A percentile compares a stretch with the other conserved stretches of the same genome.
phyloP scores from a whole-genome alignment of 176 grass and related monocot genomes.

The Oryza nivara region DNA sequence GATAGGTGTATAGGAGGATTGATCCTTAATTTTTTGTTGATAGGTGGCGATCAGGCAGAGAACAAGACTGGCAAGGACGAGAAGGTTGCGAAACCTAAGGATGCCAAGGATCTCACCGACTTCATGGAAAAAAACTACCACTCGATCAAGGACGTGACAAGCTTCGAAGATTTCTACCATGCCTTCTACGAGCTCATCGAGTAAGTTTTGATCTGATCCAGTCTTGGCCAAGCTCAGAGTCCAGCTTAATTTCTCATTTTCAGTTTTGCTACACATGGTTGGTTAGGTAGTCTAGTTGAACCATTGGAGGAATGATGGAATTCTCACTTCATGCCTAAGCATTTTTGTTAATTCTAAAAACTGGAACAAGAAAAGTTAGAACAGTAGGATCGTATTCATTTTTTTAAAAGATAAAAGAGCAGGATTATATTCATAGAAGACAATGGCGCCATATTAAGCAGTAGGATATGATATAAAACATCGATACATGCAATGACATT shows the following conservation, averaged over 20 bases:
- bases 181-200: conserved; percentile 56
- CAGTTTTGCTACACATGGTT: neutral
- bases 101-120: neutral
- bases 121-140: conserved; percentile 30
- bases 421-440: neutral
- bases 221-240: neutral
- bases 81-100: neutral
- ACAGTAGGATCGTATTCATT: neutral
- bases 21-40: neutral
- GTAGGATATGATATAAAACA: neutral
- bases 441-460: neutral
- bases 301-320: neutral
- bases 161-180: conserved; percentile 63
- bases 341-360: neutral
- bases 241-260: neutral
- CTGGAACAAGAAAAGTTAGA: neutral
- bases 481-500: neutral
- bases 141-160: accelerated
- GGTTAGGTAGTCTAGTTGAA: neutral
- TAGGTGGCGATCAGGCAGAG: conserved; percentile 8
- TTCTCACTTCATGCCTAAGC: neutral
- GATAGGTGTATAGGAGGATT: neutral
- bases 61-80: neutral
- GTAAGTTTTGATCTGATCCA: conserved; percentile 48
- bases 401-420: neutral